Percentiles rank a stretch among this genome's conserved stretches.
Evolutionary conservation across 1,284 basidiomycete genomes (phyloP).

Genomic region (Hemileia vastatrix): DNA sequence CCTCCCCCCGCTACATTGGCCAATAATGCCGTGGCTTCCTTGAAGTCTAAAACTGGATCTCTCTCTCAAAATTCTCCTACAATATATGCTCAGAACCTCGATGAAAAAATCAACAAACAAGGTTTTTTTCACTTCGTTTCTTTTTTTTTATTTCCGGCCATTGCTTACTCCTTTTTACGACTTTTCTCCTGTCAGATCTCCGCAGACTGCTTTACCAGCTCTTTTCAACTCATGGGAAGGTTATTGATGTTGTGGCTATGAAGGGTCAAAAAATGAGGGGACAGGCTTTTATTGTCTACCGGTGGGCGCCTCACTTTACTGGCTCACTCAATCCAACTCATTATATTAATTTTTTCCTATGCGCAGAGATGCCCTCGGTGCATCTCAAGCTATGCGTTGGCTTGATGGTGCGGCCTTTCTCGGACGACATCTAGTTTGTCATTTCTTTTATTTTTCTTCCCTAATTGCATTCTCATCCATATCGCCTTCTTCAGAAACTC

Average conservation of each 20-base stretch:
- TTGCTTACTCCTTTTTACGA: no score
- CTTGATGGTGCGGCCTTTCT: slow-evolving; percentile 21
- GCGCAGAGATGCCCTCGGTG: slow-evolving; percentile 18
- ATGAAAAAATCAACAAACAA: no score
- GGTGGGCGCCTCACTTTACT: slow-evolving; percentile 75
- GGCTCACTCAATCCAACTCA: slow-evolving; percentile 80
- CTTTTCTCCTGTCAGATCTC: no score
- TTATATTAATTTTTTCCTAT: slow-evolving; percentile 50
- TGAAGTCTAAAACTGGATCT: no score
- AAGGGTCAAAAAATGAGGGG: slow-evolving; percentile 79
- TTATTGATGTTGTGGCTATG: slow-evolving; percentile 89
- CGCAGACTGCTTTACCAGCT: slow-evolving; percentile 72
- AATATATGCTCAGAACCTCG: no score
- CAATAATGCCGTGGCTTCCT: no score
- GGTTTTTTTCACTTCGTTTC: no score
- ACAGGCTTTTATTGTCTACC: slow-evolving; percentile 93
- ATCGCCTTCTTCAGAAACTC: slow-evolving; percentile 8
- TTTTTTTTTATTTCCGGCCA: no score
- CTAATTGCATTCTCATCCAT: not conserved
- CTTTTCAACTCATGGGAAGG: slow-evolving; percentile 83
- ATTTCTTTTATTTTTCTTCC: not conserved
- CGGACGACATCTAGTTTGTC: slow-evolving; percentile 19
- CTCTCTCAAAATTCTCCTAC: no score
- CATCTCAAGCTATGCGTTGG: slow-evolving; percentile 22
- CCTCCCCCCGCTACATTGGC: no score